Base-by-base conservation (phyloP, 768 basidiomycete species). In the Amanita exitialis region DNA sequence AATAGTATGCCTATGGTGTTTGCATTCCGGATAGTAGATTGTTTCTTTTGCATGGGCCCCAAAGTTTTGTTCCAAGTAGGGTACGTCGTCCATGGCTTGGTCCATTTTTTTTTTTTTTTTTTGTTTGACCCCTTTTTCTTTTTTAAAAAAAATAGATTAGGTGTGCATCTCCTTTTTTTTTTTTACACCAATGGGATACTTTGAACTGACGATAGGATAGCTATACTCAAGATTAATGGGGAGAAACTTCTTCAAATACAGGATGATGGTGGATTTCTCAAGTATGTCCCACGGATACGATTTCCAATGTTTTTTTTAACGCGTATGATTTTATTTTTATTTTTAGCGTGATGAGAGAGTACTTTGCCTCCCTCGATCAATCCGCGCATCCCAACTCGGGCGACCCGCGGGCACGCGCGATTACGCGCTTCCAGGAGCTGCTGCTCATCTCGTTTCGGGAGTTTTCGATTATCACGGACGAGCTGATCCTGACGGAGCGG, bases 61-160 rank as follows among this genome's bases (percentile, higher is more conserved):
- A 98, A 95, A 59, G 96, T 99, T 1, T 70, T 99, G 37, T 99
- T 99, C 73, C 96, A 99, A 79, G 90, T 99, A 49, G 95, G 93
- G 90, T 93, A 64, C 65, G 86, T 69, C 21, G 32, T 12, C 28
- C 23, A n/a, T n/a, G n/a, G n/a, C n/a, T 20, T 30, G 12, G 3
- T 44, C 20, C 23, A 52, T 13, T 41, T 47, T 20, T 3, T 27
- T 13, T 51, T 42, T 15, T 50, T 48, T 15, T 51, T 43, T 50
- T 48, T 15, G 49, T 43, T 55, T 30, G 62, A 59, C 47, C 51
- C 16, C 51, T n/a, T 52, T 39, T 59, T 47, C n/a, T n/a, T n/a
- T n/a, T n/a, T n/a, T n/a, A n/a, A n/a, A n/a, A n/a, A n/a, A n/a
- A 41, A 16, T 59, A 82, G 80, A 49, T 71, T 82, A 48, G 82